Conservation (phyloP, 2,329 filamentous ascomycete genomes). For the Pseudohalonectria lignicola region DNA sequence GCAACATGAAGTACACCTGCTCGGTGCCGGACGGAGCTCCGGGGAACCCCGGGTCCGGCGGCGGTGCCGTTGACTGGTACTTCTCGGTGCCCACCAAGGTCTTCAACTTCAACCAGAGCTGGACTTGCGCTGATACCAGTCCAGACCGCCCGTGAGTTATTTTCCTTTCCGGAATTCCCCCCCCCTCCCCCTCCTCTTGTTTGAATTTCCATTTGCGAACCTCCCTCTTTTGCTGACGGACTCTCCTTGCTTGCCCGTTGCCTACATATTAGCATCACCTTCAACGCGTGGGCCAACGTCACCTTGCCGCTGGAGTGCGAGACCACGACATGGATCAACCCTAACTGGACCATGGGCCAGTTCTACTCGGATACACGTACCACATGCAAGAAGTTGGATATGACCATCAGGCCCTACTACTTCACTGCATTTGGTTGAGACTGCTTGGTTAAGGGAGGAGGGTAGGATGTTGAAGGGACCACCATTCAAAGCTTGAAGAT, state of each 20-base stretch:
- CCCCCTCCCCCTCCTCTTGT: no score
- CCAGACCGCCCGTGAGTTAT: slow-evolving; percentile 22
- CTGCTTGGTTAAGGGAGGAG: no score
- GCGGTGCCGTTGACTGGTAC: slow-evolving; percentile 21
- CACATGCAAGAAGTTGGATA: no score
- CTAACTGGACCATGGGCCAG: slow-evolving; percentile 25
- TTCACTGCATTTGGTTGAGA: no score
- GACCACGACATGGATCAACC: slow-evolving; percentile 21
- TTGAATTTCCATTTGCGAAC: no score
- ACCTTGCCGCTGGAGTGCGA: slow-evolving; percentile 23
- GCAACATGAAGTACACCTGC: slow-evolving; percentile 32
- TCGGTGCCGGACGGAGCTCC: slow-evolving; percentile 13
- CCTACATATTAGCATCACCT: slow-evolving; percentile 11
- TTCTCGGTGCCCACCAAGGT: slow-evolving; percentile 24
- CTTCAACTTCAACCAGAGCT: slow-evolving; percentile 35
- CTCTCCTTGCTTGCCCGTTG: no score
- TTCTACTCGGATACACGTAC: slow-evolving; percentile 27
- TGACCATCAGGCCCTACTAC: no score
- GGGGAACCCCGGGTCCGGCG: slow-evolving; percentile 8
- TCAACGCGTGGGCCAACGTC: slow-evolving; percentile 18
- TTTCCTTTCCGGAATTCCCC: no score
- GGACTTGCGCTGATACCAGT: slow-evolving; percentile 30
- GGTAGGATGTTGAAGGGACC: no score
- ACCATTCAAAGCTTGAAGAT: no score
- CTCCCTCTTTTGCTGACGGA: no score